A percentile compares a stretch with the other conserved stretches of the same genome.
phyloP scores from a whole-genome alignment of 768 basidiomycete genomes.

The Mycena galopus region DNA sequence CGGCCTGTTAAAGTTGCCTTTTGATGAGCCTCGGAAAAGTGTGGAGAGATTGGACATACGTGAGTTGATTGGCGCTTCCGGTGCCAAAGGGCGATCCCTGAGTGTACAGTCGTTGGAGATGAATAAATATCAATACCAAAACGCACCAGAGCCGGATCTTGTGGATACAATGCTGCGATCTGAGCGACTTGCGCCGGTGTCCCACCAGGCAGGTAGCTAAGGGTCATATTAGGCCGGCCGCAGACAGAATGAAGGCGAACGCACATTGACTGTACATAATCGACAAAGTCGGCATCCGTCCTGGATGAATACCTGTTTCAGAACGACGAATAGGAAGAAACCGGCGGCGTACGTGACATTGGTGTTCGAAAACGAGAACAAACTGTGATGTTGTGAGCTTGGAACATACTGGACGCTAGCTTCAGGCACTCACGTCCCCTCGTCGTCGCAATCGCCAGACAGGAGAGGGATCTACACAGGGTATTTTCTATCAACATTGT shows the following conservation, averaged over 20 bases:
- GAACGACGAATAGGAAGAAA: background rate
- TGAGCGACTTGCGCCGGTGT: background rate
- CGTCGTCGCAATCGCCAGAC: background rate
- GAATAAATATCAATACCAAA: background rate
- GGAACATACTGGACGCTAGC: too few relatives aligned
- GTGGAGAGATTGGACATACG: background rate
- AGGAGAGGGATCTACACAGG: background rate
- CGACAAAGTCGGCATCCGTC: background rate
- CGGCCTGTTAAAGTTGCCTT: too few relatives aligned
- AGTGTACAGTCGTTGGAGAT: background rate
- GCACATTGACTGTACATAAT: background rate
- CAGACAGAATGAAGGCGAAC: background rate
- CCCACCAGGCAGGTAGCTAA: background rate
- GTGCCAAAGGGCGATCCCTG: conserved; percentile 27
- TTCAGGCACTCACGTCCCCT: background rate
- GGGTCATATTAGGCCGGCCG: background rate
- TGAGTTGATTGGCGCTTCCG: conserved; percentile 5
- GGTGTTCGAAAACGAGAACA: background rate
- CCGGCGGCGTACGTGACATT: background rate
- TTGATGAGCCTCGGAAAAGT: too few relatives aligned
- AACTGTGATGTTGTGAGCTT: background rate
- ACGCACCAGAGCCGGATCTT: conserved; percentile 9
- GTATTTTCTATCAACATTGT: background rate
- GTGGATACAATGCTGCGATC: conserved; percentile 4
- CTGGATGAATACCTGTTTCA: background rate